Conservation (phyloP, 1,139 yeast species). For the Taphrina pruni region DNA sequence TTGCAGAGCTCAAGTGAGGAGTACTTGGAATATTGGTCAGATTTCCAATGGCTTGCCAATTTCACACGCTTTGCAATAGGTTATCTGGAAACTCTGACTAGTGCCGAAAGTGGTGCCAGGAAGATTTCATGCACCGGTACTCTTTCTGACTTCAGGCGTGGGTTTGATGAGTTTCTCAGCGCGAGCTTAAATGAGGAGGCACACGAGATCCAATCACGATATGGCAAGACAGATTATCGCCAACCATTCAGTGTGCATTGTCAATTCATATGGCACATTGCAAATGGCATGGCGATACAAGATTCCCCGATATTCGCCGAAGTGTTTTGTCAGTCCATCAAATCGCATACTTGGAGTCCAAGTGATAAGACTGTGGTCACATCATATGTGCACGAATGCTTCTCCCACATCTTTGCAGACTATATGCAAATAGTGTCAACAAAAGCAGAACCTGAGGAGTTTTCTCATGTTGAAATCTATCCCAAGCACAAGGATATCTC, state of each 20-base stretch:
- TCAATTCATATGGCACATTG: slow-evolving; percentile 10
- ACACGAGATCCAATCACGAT: background rate
- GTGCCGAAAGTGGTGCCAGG: background rate
- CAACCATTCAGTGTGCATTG: background rate
- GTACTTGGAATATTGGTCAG: slow-evolving; percentile 5
- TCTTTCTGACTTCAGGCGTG: background rate
- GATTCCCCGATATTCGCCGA: background rate
- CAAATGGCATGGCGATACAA: background rate
- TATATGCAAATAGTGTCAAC: background rate
- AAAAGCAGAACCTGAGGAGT: background rate
- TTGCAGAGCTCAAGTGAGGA: background rate
- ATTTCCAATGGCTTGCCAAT: slow-evolving; percentile 1
- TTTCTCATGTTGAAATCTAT: background rate
- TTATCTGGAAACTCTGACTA: slow-evolving; percentile 6
- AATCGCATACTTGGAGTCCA: background rate
- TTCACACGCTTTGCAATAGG: slow-evolving; percentile 11
- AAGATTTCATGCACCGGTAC: background rate
- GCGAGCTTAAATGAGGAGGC: background rate
- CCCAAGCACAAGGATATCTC: background rate
- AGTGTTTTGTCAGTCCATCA: background rate
- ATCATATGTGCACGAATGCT: slow-evolving; percentile 14
- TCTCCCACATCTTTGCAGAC: slow-evolving; percentile 12
- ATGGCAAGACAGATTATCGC: slow-evolving; percentile 6
- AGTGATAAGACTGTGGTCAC: slow-evolving; percentile 10
- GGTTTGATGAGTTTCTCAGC: background rate